Conservation (phyloP, 2,329 filamentous ascomycete genomes). For the Metarhizium brunneum region DNA sequence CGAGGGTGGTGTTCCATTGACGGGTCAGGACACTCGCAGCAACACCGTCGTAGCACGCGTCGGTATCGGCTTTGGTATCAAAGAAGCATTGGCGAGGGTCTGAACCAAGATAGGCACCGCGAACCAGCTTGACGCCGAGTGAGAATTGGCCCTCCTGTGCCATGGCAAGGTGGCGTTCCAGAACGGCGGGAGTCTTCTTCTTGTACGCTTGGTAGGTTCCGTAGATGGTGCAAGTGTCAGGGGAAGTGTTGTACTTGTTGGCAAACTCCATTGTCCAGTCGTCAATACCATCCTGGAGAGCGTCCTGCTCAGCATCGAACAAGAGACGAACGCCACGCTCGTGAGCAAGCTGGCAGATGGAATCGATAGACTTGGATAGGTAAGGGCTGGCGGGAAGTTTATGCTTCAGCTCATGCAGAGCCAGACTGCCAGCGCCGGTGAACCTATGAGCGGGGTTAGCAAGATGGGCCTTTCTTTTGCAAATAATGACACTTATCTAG, state of each 20-base stretch:
- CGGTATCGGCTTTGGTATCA: conserved; percentile 62
- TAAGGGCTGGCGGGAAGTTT: conserved; percentile 52
- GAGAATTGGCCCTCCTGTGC: conserved; percentile 54
- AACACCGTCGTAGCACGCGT: conserved; percentile 63
- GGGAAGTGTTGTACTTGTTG: conserved; percentile 62
- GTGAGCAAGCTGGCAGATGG: conserved; percentile 64
- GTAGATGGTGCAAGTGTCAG: conserved; percentile 61
- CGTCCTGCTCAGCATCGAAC: conserved; percentile 79
- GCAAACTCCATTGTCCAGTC: conserved; percentile 72
- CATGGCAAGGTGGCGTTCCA: conserved; percentile 49
- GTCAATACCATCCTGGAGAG: conserved; percentile 71
- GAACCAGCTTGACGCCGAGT: conserved; percentile 65
- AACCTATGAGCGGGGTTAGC: conserved; percentile 37
- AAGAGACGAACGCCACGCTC: conserved; percentile 63
- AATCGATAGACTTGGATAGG: conserved; percentile 61
- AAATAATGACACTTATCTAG: background rate
- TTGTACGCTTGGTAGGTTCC: conserved; percentile 74
- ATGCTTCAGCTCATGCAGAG: conserved; percentile 56
- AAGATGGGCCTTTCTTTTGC: background rate
- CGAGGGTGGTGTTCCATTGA: conserved; percentile 27
- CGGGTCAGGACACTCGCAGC: conserved; percentile 57
- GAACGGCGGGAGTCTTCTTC: conserved; percentile 47
- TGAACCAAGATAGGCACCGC: conserved; percentile 63
- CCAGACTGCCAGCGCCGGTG: conserved; percentile 70
- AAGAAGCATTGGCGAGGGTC: conserved; percentile 64